Evolutionary conservation across 176 grass and related monocot genomes (phyloP).

Genomic region (Miscanthus lutarioriparius): DNA sequence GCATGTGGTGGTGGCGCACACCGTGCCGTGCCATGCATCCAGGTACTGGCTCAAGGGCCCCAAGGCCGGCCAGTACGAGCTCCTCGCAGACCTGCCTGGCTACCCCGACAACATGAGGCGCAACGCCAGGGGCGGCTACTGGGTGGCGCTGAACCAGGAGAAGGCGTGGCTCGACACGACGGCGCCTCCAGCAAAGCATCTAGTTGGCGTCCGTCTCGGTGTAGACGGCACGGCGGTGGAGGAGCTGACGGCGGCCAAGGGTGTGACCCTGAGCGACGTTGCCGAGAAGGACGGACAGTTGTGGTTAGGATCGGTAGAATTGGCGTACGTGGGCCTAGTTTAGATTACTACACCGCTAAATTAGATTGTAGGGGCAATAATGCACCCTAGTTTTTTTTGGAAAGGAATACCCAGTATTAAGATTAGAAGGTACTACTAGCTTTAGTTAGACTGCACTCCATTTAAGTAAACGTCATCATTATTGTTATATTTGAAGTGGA

Average conservation of each 20-base stretch:
- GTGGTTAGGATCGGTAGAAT: slow-evolving; percentile 50
- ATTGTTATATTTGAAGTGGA: too few relatives aligned
- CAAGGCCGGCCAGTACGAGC: slow-evolving; percentile 32
- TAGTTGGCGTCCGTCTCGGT: slow-evolving; percentile 31
- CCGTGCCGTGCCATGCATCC: slow-evolving; percentile 26
- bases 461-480: too few relatives aligned
- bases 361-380: too few relatives aligned
- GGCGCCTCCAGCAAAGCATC: slow-evolving; percentile 16
- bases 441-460: too few relatives aligned
- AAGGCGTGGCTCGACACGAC: not conserved
- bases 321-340: slow-evolving; percentile 40
- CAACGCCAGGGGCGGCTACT: slow-evolving; percentile 37
- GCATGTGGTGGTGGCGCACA: slow-evolving; percentile 50
- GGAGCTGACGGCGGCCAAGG: slow-evolving; percentile 41
- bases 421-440: not conserved
- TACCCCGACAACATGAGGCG: slow-evolving; percentile 64
- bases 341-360: not conserved
- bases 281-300: slow-evolving; percentile 42
- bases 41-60: slow-evolving; percentile 50
- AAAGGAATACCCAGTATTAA: not conserved
- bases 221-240: not conserved
- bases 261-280: slow-evolving; percentile 52
- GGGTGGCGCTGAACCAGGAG: slow-evolving; percentile 50
- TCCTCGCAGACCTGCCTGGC: slow-evolving; percentile 50
- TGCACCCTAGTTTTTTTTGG: too few relatives aligned